A percentile compares a stretch with the other conserved stretches of the same genome.
Evolutionary conservation across 805 yeast genomes (phyloP).

Genomic region (Yarrowia sp.): DNA sequence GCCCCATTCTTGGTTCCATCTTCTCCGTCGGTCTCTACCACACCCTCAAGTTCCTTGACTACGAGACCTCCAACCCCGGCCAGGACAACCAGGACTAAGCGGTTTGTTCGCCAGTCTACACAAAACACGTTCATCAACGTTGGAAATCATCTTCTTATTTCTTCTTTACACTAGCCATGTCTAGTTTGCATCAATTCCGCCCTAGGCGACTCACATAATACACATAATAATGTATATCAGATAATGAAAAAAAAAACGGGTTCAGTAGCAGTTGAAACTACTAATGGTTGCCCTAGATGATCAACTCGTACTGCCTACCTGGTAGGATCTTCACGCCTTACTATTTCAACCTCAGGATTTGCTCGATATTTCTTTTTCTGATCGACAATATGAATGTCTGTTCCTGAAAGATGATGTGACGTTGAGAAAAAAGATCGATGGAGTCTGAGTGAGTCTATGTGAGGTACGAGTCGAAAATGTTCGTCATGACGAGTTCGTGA

Average conservation of each 20-base stretch:
- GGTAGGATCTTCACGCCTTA: too few relatives aligned
- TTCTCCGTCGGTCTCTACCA: conserved; percentile 74
- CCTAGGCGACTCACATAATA: neutral
- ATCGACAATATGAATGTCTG: neutral
- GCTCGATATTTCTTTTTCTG: conserved; percentile 1
- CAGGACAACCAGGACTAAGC: conserved; percentile 61
- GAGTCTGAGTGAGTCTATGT: too few relatives aligned
- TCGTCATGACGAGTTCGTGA: too few relatives aligned
- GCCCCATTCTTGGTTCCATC: conserved; percentile 76
- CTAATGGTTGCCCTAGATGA: too few relatives aligned
- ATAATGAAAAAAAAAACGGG: neutral
- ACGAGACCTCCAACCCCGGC: conserved; percentile 73
- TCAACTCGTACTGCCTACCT: too few relatives aligned
- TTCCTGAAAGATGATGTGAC: neutral
- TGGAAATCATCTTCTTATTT: neutral
- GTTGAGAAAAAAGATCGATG: neutral
- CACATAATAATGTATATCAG: conserved; percentile 21
- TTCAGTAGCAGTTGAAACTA: too few relatives aligned
- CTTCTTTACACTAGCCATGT: conserved; percentile 18
- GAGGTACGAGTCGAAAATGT: too few relatives aligned
- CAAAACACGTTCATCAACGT: conserved; percentile 1
- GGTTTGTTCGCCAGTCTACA: neutral
- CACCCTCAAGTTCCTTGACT: conserved; percentile 67
- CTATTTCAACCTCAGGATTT: too few relatives aligned
- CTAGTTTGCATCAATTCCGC: conserved; percentile 24